Evolutionary conservation across 2,329 filamentous ascomycete species (phyloP).

Genomic region (Teratosphaeria nubilosa): DNA sequence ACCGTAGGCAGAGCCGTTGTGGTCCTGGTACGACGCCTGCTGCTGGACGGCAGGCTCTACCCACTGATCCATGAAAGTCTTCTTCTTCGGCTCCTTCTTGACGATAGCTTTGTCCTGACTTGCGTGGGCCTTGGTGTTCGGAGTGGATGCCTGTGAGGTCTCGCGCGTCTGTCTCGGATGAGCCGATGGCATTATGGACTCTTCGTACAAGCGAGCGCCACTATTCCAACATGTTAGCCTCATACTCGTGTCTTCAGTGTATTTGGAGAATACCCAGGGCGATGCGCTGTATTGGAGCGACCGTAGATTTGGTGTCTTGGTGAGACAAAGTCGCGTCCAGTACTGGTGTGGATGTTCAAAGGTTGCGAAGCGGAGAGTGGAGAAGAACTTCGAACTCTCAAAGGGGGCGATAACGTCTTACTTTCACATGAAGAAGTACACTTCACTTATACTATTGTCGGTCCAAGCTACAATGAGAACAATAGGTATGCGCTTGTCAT

Average conservation of each 20-base stretch:
- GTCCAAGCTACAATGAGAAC: neutral
- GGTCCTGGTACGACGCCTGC: conserved; percentile 65
- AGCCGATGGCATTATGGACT: conserved; percentile 2
- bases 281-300: conserved; percentile 7
- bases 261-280: conserved; percentile 11
- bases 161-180: conserved; percentile 1
- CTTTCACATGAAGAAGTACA: neutral
- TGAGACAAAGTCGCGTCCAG: neutral
- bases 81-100: conserved; percentile 27
- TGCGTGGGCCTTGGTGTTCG: neutral
- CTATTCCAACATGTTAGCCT: conserved; percentile 5
- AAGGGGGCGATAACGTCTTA: neutral
- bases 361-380: neutral
- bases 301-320: neutral
- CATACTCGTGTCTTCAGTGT: neutral
- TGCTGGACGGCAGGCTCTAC: conserved; percentile 48
- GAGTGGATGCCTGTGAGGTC: neutral
- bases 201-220: conserved; percentile 4
- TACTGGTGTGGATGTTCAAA: neutral
- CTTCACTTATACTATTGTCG: neutral
- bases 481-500: neutral
- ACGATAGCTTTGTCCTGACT: conserved; percentile 31
- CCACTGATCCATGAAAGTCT: conserved; percentile 27
- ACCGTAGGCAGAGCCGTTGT: conserved; percentile 57
- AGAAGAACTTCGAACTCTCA: neutral